Base-by-base conservation (phyloP, 192 early-diverging fungal species). In the Entophlyctis luteolus region DNA sequence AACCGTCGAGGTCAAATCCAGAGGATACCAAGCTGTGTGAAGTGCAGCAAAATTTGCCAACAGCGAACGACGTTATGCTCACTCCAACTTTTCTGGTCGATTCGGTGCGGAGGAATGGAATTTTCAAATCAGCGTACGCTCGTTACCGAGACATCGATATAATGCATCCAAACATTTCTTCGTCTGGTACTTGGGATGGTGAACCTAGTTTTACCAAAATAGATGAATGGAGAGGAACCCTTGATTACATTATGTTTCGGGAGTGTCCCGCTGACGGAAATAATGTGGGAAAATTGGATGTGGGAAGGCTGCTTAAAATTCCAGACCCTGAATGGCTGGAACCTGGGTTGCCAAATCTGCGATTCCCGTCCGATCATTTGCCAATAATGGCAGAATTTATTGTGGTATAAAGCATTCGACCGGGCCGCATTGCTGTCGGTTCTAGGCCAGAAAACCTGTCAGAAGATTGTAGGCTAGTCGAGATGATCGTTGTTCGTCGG, bases 281-380 rank as follows among this genome's bases (percentile, higher is more conserved):
- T 6, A 27, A 4, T 12, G 18, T 3, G 3, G n/a, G 62, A 34
- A 20, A 33, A 22, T 12, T 67, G 27, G 2, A 29, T 25, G 12
- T 39, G 14, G 18, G 6, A 4, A 18, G 23, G 23, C 23, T 76
- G 8, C 29, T 73, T 16, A 33, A 67, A 42, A 39, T 79, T 22
- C 74, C 74, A 33, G 32, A 39, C 3, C 32, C 48, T 23, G 23
- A 58, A 47, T 29, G 65, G 36, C 38, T 79, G 59, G 68, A 73
- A 46, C 77, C 77, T 0, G 77, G 74, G 4, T 37, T 79, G 31
- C 77, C 77, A 2, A 79, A 76, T 57, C 2, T 20, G 5, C 28
- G 68, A 12, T 76, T 71, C 55, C 67, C 71, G 16, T 62, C 55
- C 27, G 77, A 79, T 48, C 77, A 79, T 63, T 20, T 77, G 12